Conservation (phyloP, 1,284 basidiomycete genomes). For the Rhodotorula sp. region DNA sequence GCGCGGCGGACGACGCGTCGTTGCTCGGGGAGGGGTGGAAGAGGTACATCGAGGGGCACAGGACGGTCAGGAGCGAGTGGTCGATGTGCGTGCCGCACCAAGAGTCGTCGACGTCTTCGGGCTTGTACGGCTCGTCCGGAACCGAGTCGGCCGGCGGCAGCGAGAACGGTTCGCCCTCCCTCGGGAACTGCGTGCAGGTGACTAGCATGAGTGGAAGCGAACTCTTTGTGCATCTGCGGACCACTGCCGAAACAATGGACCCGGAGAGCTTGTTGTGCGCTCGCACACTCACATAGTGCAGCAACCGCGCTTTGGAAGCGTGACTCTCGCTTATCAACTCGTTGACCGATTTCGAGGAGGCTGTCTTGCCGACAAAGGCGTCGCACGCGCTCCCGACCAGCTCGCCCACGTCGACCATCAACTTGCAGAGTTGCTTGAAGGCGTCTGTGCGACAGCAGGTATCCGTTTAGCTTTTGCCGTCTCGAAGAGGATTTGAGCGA, state of each 20-base stretch:
- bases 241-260: no score
- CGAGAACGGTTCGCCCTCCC: slow-evolving; percentile 10
- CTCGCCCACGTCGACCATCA: slow-evolving; percentile 75
- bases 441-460: slow-evolving; percentile 55
- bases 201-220: no score
- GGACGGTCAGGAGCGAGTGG: slow-evolving; percentile 81
- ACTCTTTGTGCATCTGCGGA: no score
- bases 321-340: slow-evolving; percentile 59
- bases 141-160: slow-evolving; percentile 15
- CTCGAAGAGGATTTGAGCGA: background rate
- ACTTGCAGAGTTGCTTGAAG: slow-evolving; percentile 79
- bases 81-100: slow-evolving; percentile 55
- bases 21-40: slow-evolving; percentile 46
- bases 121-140: slow-evolving; percentile 1
- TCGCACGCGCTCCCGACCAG: slow-evolving; percentile 80
- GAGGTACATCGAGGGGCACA: slow-evolving; percentile 81
- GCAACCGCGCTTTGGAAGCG: slow-evolving; percentile 75
- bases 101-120: slow-evolving; percentile 25
- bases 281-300: slow-evolving; percentile 72
- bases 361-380: slow-evolving; percentile 26
- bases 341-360: slow-evolving; percentile 54
- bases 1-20: background rate
- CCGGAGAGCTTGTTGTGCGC: no score
- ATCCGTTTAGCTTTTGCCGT: no score
- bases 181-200: slow-evolving; percentile 21